Percentiles rank a stretch among this genome's conserved stretches.
Conservation (phyloP, 2,329 filamentous ascomycete species). For the Diaporthe sp. region DNA sequence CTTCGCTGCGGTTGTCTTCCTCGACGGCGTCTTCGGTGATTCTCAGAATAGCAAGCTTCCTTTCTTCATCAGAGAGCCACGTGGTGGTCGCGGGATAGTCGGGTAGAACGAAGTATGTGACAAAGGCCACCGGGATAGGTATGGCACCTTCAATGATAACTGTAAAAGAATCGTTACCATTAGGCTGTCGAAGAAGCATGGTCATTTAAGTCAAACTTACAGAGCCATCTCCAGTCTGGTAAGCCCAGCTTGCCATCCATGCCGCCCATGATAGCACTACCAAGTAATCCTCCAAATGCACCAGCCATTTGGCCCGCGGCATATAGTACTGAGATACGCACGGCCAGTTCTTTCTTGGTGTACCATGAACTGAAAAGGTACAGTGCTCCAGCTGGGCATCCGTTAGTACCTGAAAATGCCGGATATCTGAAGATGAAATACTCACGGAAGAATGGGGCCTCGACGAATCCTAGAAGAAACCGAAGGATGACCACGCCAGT, state of each 20-base stretch:
- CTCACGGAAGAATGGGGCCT: slow-evolving; percentile 34
- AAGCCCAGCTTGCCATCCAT: slow-evolving; percentile 33
- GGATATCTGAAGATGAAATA: too few species aligned
- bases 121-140: slow-evolving; percentile 41
- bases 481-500: slow-evolving; percentile 28
- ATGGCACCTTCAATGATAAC: slow-evolving; percentile 39
- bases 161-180: background rate
- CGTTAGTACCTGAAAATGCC: background rate
- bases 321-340: slow-evolving; percentile 36
- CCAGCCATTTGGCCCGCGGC: slow-evolving; percentile 33
- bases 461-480: slow-evolving; percentile 38
- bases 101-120: slow-evolving; percentile 38
- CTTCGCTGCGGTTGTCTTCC: slow-evolving; percentile 45
- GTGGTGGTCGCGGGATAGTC: slow-evolving; percentile 43
- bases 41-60: slow-evolving; percentile 41
- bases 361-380: slow-evolving; percentile 40
- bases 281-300: slow-evolving; percentile 38
- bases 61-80: slow-evolving; percentile 43
- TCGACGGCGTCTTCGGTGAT: slow-evolving; percentile 43
- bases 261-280: slow-evolving; percentile 36
- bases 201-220: background rate
- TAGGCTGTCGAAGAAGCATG: background rate
- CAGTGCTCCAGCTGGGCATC: slow-evolving; percentile 9
- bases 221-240: slow-evolving; percentile 28
- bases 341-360: slow-evolving; percentile 36